These are phyloP conservation scores for Boletus subcaerulescens DNA, from an alignment of 768 basidiomycete genomes.

Conservation along the genomic window DNA sequence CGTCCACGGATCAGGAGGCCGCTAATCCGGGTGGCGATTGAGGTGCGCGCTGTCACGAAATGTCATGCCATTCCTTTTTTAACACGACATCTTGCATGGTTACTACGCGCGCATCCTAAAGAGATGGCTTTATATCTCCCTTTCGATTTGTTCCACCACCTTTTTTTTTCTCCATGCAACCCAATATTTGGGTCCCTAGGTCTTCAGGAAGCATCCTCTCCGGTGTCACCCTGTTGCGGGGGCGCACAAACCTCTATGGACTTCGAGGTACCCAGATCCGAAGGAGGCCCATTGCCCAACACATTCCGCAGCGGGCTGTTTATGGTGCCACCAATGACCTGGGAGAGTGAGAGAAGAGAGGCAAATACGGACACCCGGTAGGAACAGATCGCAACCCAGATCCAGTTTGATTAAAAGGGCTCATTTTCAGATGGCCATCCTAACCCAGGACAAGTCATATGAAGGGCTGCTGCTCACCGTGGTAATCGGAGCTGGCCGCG, in stretches of 20 bases:
- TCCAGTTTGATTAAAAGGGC: conserved; percentile 18
- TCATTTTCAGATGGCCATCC: conserved; percentile 3
- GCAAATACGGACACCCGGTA: conserved; percentile 11
- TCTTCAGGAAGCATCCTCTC: not conserved
- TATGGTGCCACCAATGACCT: not conserved
- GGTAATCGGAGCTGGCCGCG: conserved; percentile 19
- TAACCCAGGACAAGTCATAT: conserved; percentile 22
- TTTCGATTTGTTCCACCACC: not conserved
- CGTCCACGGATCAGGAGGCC: conserved; percentile 26
- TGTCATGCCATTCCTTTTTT: conserved; percentile 5
- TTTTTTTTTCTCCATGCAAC: not conserved
- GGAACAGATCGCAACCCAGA: conserved; percentile 12
- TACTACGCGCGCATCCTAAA: conserved; percentile 5
- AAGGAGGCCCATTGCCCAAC: conserved; percentile 7
- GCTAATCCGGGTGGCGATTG: conserved; percentile 4
- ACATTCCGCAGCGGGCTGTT: not conserved
- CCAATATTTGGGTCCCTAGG: not conserved
- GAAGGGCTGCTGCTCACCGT: conserved; percentile 15
- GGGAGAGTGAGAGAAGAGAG: not conserved
- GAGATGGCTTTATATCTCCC: not conserved
- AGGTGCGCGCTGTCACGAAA: conserved; percentile 8
- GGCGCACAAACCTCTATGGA: conserved; percentile 11
- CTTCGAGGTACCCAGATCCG: conserved; percentile 13
- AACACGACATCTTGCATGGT: not conserved
- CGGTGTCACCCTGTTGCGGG: conserved; percentile 8